Evolutionary conservation across 768 basidiomycete species (phyloP).

Genomic region (Amanita rimosa): DNA sequence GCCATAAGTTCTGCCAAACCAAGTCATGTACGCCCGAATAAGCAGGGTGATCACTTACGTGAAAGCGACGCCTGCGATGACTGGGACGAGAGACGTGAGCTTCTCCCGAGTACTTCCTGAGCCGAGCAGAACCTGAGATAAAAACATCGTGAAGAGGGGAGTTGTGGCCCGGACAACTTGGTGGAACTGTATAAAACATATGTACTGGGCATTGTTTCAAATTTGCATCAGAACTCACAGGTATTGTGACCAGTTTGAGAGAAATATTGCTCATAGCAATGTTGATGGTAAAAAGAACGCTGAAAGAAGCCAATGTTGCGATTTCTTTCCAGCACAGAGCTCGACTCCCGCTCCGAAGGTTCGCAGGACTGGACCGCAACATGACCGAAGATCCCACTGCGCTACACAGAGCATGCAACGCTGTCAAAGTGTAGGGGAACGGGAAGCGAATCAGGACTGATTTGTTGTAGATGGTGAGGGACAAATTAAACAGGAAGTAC

Average conservation of each 20-base stretch:
- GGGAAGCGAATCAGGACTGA: slow-evolving; percentile 85
- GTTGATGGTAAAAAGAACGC: slow-evolving; percentile 85
- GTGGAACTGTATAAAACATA: slow-evolving; percentile 57
- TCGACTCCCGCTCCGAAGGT: slow-evolving; percentile 6
- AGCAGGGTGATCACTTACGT: slow-evolving; percentile 43
- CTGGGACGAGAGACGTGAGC: slow-evolving; percentile 67
- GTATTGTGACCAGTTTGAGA: slow-evolving; percentile 79
- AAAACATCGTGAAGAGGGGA: slow-evolving; percentile 81
- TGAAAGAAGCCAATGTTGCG: slow-evolving; percentile 67
- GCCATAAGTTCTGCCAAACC: slow-evolving; percentile 67
- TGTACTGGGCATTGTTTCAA: background rate
- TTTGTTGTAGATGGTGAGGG: slow-evolving; percentile 94
- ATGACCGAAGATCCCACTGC: slow-evolving; percentile 69
- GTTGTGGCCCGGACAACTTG: slow-evolving; percentile 92
- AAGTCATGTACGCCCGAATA: background rate
- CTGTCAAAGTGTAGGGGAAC: slow-evolving; percentile 92
- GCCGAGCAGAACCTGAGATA: slow-evolving; percentile 62
- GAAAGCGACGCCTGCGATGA: slow-evolving; percentile 83
- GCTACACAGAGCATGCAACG: slow-evolving; percentile 82
- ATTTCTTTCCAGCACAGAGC: slow-evolving; percentile 41
- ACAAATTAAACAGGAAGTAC: slow-evolving; percentile 88
- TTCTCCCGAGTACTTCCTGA: slow-evolving; percentile 49
- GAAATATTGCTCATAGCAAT: slow-evolving; percentile 93
- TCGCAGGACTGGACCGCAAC: slow-evolving; percentile 22
- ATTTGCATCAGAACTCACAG: slow-evolving; percentile 38